Conservation (phyloP, 176 grass and related monocot species). For the maize (Zea mays) region DNA sequence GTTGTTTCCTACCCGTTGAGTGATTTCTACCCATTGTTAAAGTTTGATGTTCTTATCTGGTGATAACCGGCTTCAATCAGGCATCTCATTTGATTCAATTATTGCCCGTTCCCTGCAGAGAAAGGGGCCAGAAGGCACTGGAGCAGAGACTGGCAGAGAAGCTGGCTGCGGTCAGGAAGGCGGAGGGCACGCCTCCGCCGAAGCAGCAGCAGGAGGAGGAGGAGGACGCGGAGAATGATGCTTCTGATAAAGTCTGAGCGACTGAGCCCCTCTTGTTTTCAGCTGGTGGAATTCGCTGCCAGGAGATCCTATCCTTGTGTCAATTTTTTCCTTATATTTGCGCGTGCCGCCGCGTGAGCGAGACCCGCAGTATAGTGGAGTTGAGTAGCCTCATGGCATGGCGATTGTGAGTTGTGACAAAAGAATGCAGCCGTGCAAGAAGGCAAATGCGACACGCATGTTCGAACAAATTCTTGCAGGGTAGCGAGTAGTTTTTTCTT, state of each 20-base stretch:
- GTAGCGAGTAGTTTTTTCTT: background rate
- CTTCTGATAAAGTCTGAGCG: constrained; percentile 64
- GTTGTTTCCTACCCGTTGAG: background rate
- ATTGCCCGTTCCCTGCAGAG: constrained; percentile 45
- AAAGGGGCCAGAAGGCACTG: constrained; percentile 77
- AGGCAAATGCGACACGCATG: constrained; percentile 2
- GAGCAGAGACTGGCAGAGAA: constrained; percentile 75
- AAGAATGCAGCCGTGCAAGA: background rate
- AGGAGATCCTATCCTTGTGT: background rate
- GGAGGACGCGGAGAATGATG: constrained; percentile 25
- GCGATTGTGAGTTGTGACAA: background rate
- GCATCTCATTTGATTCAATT: background rate
- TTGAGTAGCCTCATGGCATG: background rate
- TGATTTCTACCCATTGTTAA: background rate
- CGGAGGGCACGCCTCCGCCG: constrained; percentile 16
- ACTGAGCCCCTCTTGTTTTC: background rate
- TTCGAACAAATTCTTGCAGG: constrained; percentile 6
- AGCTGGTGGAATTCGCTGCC: constrained; percentile 13
- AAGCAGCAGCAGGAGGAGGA: background rate
- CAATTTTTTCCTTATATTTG: background rate
- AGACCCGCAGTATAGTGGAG: background rate
- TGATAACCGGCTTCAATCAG: background rate
- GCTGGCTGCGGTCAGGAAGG: constrained; percentile 33
- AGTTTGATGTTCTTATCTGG: background rate
- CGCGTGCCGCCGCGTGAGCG: too few species aligned